Percentiles rank a stretch among this genome's conserved stretches.
phyloP scores from a whole-genome alignment of 441 rosid genomes.

The Pelargonium exstipulatum region DNA sequence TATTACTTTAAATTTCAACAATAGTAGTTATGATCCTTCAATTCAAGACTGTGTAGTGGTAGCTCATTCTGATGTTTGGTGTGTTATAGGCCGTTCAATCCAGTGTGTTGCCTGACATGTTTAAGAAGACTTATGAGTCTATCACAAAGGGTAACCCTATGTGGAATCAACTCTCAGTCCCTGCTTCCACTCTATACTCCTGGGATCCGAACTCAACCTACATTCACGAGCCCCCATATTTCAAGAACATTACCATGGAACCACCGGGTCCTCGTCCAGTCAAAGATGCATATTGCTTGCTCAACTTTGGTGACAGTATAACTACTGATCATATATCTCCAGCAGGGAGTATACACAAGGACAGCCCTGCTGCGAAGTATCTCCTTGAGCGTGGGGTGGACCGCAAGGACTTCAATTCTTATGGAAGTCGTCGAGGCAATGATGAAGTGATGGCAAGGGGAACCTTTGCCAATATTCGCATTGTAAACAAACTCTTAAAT shows the following conservation, averaged over 20 bases:
- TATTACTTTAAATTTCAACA: constrained; percentile 9
- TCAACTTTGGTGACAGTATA: constrained; percentile 55
- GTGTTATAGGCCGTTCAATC: constrained; percentile 40
- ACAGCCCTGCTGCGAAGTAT: constrained; percentile 56
- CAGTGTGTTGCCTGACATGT: constrained; percentile 53
- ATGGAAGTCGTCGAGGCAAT: constrained; percentile 59
- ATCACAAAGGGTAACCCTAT: constrained; percentile 51
- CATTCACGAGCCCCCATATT: constrained; percentile 59
- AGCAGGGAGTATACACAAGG: constrained; percentile 54
- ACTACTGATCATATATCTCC: constrained; percentile 68
- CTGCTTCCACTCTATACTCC: constrained; percentile 36
- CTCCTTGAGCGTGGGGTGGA: constrained; percentile 45
- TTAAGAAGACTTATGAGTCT: constrained; percentile 46
- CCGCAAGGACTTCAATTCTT: constrained; percentile 48
- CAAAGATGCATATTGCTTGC: constrained; percentile 57
- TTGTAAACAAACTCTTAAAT: constrained; percentile 48
- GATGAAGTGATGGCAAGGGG: constrained; percentile 59
- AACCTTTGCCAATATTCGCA: constrained; percentile 51
- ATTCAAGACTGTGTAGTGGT: background rate
- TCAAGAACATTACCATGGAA: constrained; percentile 43
- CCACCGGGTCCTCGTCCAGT: constrained; percentile 58
- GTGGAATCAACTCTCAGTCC: constrained; percentile 53
- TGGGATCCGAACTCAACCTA: constrained; percentile 58
- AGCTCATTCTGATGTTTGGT: background rate
- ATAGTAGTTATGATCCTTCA: background rate